Evolutionary conservation across 208 protist genomes (phyloP).

Genomic region (Tritrichomonas musculus): DNA sequence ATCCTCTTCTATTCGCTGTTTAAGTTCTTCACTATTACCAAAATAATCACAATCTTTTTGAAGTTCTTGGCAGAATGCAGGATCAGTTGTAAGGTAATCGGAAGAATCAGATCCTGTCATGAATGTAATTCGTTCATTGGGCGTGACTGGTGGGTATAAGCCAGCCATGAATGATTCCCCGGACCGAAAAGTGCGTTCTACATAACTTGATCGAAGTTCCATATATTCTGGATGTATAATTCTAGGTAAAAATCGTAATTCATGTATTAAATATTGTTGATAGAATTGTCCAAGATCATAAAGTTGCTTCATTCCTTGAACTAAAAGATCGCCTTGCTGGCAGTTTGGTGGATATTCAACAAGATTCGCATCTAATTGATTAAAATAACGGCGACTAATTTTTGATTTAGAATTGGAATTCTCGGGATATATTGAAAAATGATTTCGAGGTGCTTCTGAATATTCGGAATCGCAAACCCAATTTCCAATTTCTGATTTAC

Average conservation of each 20-base stretch:
- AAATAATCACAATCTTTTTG: not conserved
- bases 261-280: not conserved
- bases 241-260: not conserved
- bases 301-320: not conserved
- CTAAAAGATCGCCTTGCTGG: not conserved
- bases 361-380: not conserved
- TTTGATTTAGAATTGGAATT: no score
- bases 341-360: not conserved
- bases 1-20: no score
- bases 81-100: not conserved
- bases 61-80: not conserved
- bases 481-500: not conserved
- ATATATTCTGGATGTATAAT: not conserved
- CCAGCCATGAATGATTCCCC: not conserved
- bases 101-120: not conserved
- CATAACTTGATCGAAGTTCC: not conserved
- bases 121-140: not conserved
- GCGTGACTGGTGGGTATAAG: not conserved
- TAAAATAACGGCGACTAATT: not conserved
- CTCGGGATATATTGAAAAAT: not conserved
- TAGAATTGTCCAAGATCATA: constrained; percentile 4
- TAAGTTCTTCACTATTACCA: not conserved
- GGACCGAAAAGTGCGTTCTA: not conserved
- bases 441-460: not conserved
- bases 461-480: not conserved